phyloP scores from a whole-genome alignment of 345 rosid genomes.

The Linum lewisii region DNA sequence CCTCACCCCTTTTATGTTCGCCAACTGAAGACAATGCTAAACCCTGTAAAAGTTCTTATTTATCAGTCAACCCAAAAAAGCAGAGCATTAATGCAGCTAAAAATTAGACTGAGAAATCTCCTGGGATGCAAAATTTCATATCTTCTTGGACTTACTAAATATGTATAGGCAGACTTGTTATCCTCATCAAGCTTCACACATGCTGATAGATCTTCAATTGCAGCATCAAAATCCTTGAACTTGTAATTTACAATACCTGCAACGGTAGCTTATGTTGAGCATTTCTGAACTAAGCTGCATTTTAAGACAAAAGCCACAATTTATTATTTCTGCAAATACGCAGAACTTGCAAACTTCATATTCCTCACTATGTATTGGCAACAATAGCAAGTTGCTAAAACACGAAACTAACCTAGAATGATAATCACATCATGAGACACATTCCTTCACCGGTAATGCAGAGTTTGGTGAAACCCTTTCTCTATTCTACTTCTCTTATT shows the following conservation, averaged over 20 bases:
- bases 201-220: conserved; percentile 68
- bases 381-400: conserved; percentile 3
- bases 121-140: conserved; percentile 12
- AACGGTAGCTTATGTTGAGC: conserved; percentile 18
- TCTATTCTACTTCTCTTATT: too few relatives aligned
- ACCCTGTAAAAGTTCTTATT: conserved; percentile 41
- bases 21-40: conserved; percentile 67
- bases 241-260: conserved; percentile 91
- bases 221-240: conserved; percentile 84
- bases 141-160: conserved; percentile 49
- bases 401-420: not conserved
- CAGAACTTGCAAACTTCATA: not conserved
- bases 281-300: not conserved
- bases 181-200: conserved; percentile 75
- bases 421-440: not conserved
- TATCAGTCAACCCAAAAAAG: conserved; percentile 12
- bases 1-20: conserved; percentile 73
- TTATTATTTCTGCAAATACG: not conserved
- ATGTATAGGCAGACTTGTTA: conserved; percentile 87
- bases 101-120: not conserved
- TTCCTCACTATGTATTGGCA: not conserved
- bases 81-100: conserved; percentile 2
- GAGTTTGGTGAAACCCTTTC: too few relatives aligned
- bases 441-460: not conserved
- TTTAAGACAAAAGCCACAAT: not conserved